phyloP scores from a whole-genome alignment of 2,329 filamentous ascomycete species.

The Orbilia oligospora region DNA sequence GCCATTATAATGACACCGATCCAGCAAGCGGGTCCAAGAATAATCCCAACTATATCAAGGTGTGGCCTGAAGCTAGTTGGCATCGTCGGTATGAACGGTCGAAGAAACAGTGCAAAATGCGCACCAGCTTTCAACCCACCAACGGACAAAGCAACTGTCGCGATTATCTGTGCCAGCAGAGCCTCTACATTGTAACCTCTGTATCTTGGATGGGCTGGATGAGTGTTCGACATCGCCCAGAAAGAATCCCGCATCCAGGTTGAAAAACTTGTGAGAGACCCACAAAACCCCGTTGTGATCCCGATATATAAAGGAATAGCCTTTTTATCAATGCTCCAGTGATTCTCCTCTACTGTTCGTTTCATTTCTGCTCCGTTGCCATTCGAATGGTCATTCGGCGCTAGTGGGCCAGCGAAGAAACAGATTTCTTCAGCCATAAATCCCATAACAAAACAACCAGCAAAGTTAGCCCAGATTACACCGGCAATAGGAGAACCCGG shows the following conservation, averaged over 20 bases:
- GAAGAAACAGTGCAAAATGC: constrained; percentile 75
- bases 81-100: constrained; percentile 71
- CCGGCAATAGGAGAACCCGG: constrained; percentile 78
- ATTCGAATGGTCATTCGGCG: neutral
- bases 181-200: constrained; percentile 88
- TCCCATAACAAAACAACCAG: constrained; percentile 85
- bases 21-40: constrained; percentile 83
- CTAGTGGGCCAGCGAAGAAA: constrained; percentile 41
- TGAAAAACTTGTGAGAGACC: constrained; percentile 91
- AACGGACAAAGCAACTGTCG: constrained; percentile 79
- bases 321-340: constrained; percentile 74
- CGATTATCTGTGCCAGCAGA: constrained; percentile 79
- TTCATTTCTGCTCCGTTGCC: constrained; percentile 44
- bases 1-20: constrained; percentile 80
- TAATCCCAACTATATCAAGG: constrained; percentile 75
- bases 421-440: constrained; percentile 81
- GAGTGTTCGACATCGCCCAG: constrained; percentile 80
- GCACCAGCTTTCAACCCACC: constrained; percentile 79
- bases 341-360: constrained; percentile 66
- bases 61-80: constrained; percentile 75
- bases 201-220: constrained; percentile 72
- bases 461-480: constrained; percentile 89
- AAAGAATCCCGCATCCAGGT: constrained; percentile 86
- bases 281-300: constrained; percentile 87
- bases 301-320: constrained; percentile 90